Percentiles rank a stretch among this genome's conserved stretches.
Evolutionary conservation across 805 yeast genomes (phyloP).

Genomic region (Yarrowia sp.): DNA sequence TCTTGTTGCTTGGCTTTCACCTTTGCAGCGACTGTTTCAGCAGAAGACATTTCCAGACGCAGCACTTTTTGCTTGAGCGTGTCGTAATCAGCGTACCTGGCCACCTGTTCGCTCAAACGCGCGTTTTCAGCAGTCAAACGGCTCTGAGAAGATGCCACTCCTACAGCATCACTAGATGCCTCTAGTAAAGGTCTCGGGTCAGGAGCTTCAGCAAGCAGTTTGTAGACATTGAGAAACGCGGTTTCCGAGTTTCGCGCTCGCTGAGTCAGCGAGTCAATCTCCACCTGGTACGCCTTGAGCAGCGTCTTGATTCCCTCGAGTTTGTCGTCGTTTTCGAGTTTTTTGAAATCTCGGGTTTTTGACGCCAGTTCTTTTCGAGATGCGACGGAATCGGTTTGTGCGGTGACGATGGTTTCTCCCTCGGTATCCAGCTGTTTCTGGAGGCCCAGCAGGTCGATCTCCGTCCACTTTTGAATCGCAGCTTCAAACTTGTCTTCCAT

Average conservation of each 20-base stretch:
- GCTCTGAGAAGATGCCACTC: constrained; percentile 53
- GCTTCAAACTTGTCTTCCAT: constrained; percentile 42
- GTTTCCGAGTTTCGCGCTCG: constrained; percentile 73
- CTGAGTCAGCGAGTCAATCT: constrained; percentile 77
- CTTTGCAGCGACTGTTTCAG: constrained; percentile 52
- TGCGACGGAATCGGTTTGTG: constrained; percentile 64
- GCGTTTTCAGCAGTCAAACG: constrained; percentile 51
- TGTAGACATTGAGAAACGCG: constrained; percentile 70
- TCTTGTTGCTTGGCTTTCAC: constrained; percentile 73
- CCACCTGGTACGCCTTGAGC: constrained; percentile 76
- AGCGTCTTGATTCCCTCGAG: constrained; percentile 63
- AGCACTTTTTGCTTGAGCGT: constrained; percentile 61
- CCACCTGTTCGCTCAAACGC: constrained; percentile 50
- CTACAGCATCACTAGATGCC: constrained; percentile 62
- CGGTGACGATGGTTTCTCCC: constrained; percentile 67
- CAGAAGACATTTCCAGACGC: constrained; percentile 59
- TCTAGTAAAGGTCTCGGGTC: constrained; percentile 85
- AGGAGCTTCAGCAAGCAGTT: constrained; percentile 81
- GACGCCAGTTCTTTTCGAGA: constrained; percentile 75
- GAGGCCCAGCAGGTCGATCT: constrained; percentile 63
- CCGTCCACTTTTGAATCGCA: constrained; percentile 74
- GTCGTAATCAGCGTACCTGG: constrained; percentile 74
- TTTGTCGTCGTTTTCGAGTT: constrained; percentile 60
- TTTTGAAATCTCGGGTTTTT: constrained; percentile 82
- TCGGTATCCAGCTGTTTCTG: constrained; percentile 74